These are phyloP conservation scores for Astrephomene gubernaculifera DNA, from an alignment of 139 green algal species.

Conservation along the genomic window DNA sequence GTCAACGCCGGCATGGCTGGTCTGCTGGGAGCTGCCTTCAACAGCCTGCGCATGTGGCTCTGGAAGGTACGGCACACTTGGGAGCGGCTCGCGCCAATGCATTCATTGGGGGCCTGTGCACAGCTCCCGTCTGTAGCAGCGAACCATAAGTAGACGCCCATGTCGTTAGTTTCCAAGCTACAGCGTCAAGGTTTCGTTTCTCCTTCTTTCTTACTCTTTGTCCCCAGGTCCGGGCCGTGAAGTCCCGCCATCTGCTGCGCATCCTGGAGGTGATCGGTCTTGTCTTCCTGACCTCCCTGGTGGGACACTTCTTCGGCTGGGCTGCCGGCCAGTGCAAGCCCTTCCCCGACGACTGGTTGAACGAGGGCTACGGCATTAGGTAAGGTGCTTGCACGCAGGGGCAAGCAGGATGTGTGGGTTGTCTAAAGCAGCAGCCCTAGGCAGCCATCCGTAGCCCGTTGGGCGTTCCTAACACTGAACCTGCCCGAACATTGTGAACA, in stretches of 20 bases:
- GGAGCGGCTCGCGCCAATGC: too few relatives aligned
- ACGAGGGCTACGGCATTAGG: conserved; percentile 60
- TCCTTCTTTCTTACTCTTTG: too few relatives aligned
- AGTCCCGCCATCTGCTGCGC: conserved; percentile 61
- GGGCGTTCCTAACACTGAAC: too few relatives aligned
- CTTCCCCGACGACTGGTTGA: conserved; percentile 54
- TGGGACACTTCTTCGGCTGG: conserved; percentile 69
- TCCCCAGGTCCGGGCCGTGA: conserved; percentile 64
- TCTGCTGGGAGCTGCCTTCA: conserved; percentile 84
- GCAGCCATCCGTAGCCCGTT: too few relatives aligned
- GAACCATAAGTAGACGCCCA: too few relatives aligned
- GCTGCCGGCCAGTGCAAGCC: conserved; percentile 55
- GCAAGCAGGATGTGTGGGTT: background rate
- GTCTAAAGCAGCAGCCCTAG: too few relatives aligned
- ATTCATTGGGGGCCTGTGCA: too few relatives aligned
- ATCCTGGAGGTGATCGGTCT: conserved; percentile 66
- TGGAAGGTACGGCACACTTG: conserved; percentile 71
- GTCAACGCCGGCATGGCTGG: conserved; percentile 72
- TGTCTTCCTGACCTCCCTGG: conserved; percentile 58
- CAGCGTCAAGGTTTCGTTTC: too few relatives aligned
- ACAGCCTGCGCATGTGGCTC: conserved; percentile 74
- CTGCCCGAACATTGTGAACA: too few relatives aligned
- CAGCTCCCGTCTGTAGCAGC: too few relatives aligned
- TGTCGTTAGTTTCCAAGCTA: too few relatives aligned
- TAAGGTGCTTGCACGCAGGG: too few relatives aligned